Conservation (phyloP, 306 rosid species). For the Fragaria vesca region DNA sequence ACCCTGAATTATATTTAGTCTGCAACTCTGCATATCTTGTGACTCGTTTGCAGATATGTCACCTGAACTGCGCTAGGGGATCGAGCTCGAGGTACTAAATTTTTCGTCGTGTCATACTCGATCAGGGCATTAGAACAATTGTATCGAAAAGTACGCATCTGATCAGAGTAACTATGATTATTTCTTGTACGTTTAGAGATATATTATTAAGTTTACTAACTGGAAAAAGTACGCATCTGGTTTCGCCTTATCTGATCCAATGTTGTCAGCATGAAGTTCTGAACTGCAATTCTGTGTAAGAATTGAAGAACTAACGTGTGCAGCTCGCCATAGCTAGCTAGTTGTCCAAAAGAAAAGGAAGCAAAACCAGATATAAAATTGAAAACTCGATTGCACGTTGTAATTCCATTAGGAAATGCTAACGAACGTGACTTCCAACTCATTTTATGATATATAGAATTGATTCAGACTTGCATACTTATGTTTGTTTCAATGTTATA, state of each 20-base stretch:
- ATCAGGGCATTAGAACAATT: neutral
- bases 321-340: neutral
- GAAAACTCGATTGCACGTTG: constrained; percentile 5
- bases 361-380: neutral
- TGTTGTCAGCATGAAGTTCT: neutral
- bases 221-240: too few relatives aligned
- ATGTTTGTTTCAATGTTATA: neutral
- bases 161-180: neutral
- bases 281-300: neutral
- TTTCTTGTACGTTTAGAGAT: neutral
- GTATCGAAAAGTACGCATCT: neutral
- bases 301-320: neutral
- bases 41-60: neutral
- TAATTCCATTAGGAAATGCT: neutral
- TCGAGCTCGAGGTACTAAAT: too few relatives aligned
- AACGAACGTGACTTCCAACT: constrained; percentile 21
- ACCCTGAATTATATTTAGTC: neutral
- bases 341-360: too few relatives aligned
- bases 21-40: neutral
- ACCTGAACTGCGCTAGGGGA: neutral
- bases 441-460: neutral
- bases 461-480: neutral
- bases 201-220: neutral
- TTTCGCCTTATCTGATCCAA: neutral
- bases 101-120: neutral